Conservation (phyloP, 148 eudicot species). For the Gaultheria prostrata region DNA sequence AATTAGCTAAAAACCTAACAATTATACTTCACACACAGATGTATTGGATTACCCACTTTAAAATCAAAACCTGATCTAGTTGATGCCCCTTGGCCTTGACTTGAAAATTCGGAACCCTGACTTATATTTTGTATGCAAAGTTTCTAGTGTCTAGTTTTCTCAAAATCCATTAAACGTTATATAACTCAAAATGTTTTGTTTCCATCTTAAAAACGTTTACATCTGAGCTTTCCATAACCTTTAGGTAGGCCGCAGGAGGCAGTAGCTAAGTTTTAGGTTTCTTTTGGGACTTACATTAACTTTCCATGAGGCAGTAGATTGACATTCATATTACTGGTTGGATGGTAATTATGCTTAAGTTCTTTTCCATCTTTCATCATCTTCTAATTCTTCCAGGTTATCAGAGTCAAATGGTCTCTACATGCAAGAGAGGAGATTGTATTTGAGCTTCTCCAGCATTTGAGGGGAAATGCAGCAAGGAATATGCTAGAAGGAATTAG, state of each 20-base stretch:
- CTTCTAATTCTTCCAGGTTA: constrained; percentile 42
- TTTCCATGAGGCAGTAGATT: background rate
- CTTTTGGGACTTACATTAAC: background rate
- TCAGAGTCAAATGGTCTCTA: constrained; percentile 96
- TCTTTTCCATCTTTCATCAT: background rate
- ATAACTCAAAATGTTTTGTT: background rate
- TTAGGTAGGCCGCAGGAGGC: background rate
- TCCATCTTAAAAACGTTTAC: background rate
- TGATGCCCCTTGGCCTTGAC: background rate
- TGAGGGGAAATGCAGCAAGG: constrained; percentile 63
- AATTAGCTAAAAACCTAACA: too few species aligned
- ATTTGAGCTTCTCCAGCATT: constrained; percentile 87
- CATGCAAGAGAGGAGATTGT: constrained; percentile 97
- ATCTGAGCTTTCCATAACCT: background rate
- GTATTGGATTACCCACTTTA: background rate
- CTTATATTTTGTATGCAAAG: background rate
- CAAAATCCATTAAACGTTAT: background rate
- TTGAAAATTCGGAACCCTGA: background rate
- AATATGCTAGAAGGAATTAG: constrained; percentile 58
- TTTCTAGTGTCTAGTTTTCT: background rate
- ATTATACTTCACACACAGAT: background rate
- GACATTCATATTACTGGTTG: background rate
- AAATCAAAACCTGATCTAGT: background rate
- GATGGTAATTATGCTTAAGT: background rate
- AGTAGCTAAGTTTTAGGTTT: background rate